Conservation (phyloP, 2,329 filamentous ascomycete genomes). For the Claviceps citrina region DNA sequence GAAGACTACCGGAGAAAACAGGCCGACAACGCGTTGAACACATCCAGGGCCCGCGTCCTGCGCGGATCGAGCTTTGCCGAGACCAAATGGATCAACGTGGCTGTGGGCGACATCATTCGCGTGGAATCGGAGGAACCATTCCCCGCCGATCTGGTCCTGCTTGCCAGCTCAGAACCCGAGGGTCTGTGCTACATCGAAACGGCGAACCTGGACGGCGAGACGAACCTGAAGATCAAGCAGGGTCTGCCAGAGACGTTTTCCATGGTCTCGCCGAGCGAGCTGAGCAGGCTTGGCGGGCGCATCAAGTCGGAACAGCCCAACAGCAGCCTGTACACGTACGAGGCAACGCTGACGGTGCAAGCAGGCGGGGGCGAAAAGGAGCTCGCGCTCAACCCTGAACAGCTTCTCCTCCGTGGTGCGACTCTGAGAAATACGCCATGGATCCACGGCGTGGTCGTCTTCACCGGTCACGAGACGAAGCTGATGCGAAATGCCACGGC, state of each 20-base stretch:
- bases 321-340: constrained; percentile 95
- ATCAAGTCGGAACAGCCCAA: constrained; percentile 94
- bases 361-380: constrained; percentile 87
- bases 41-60: constrained; percentile 69
- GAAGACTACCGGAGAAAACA: constrained; percentile 84
- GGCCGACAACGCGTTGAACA: constrained; percentile 76
- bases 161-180: constrained; percentile 92
- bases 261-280: constrained; percentile 71
- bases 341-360: constrained; percentile 85
- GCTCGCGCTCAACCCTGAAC: constrained; percentile 75
- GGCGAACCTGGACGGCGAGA: constrained; percentile 92
- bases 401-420: constrained; percentile 81
- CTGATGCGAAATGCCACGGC: constrained; percentile 97
- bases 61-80: constrained; percentile 73
- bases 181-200: constrained; percentile 98
- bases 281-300: constrained; percentile 72
- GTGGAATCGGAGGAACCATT: constrained; percentile 93
- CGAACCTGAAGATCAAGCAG: constrained; percentile 97
- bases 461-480: constrained; percentile 88
- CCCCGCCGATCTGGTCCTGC: constrained; percentile 78
- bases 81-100: constrained; percentile 84
- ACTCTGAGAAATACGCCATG: constrained; percentile 92
- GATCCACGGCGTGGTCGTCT: constrained; percentile 92
- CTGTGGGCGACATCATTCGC: constrained; percentile 80
- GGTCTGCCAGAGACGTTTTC: constrained; percentile 81